Conservation (phyloP, 2,329 filamentous ascomycete genomes). For the Aspergillus puulaauensis region DNA sequence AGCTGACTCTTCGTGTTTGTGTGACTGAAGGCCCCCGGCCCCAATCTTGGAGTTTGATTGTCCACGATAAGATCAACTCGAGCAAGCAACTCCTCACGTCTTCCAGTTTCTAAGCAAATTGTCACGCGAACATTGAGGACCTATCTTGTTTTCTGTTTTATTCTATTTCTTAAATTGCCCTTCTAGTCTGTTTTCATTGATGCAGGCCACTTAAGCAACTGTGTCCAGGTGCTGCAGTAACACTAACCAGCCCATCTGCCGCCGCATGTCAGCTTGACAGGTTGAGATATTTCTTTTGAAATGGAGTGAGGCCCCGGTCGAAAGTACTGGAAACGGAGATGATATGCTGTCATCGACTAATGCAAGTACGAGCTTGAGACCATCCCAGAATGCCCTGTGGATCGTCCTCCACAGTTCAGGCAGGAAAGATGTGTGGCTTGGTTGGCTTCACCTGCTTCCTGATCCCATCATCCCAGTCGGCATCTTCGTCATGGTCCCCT, state of each 20-base stretch:
- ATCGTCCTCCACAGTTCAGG: background rate
- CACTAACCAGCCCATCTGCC: background rate
- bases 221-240: background rate
- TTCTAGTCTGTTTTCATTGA: background rate
- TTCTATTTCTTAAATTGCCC: background rate
- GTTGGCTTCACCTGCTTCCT: background rate
- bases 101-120: background rate
- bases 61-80: background rate
- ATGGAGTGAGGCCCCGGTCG: background rate
- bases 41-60: background rate
- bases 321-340: background rate
- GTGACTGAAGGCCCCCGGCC: background rate
- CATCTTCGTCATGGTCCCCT: background rate
- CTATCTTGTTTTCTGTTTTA: no score
- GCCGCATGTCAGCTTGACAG: background rate
- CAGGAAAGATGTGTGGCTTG: background rate
- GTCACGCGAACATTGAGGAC: background rate
- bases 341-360: background rate
- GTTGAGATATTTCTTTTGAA: background rate
- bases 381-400: background rate
- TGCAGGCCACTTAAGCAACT: no score
- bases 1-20: background rate
- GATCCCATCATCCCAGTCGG: background rate
- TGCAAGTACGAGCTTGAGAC: slow-evolving; percentile 2
- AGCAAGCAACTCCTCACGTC: background rate